These are phyloP conservation scores for Solioccasus polychromus DNA, from an alignment of 768 basidiomycete species.

Conservation along the genomic window DNA sequence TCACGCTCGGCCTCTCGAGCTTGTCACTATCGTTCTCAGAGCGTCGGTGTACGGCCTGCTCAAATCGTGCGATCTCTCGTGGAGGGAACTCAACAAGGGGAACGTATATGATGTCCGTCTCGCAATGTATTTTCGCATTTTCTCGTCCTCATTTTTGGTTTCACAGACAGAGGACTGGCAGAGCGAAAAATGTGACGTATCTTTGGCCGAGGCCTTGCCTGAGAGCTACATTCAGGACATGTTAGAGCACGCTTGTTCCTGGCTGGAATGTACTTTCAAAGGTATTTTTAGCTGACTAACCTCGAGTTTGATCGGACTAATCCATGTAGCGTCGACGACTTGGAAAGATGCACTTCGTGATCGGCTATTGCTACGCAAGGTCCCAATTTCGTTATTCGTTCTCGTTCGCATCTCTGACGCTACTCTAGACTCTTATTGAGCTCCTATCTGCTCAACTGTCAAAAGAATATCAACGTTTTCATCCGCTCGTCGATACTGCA, in stretches of 20 bases:
- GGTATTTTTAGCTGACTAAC: slow-evolving; percentile 26
- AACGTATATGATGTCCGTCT: slow-evolving; percentile 71
- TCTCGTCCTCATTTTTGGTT: slow-evolving; percentile 14
- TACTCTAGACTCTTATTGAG: slow-evolving; percentile 23
- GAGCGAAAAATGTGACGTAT: slow-evolving; percentile 82
- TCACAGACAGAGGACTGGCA: slow-evolving; percentile 84
- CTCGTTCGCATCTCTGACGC: slow-evolving; percentile 5
- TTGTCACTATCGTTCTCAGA: slow-evolving; percentile 67
- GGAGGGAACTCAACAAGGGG: slow-evolving; percentile 78
- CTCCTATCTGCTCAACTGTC: slow-evolving; percentile 24
- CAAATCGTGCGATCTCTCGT: slow-evolving; percentile 80
- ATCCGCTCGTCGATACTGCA: slow-evolving; percentile 16
- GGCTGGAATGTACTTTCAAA: slow-evolving; percentile 50
- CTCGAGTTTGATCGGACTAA: slow-evolving; percentile 7
- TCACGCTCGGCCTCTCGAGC: slow-evolving; percentile 51
- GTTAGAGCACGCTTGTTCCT: slow-evolving; percentile 59
- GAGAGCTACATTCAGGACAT: slow-evolving; percentile 49
- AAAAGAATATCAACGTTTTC: slow-evolving; percentile 25
- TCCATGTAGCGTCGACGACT: slow-evolving; percentile 38
- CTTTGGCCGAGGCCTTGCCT: slow-evolving; percentile 63
- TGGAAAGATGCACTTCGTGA: slow-evolving; percentile 53
- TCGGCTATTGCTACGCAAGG: slow-evolving; percentile 59
- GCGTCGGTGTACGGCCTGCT: slow-evolving; percentile 64
- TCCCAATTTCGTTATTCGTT: slow-evolving; percentile 18
- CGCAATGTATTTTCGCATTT: slow-evolving; percentile 13